These are phyloP conservation scores for Kwoniella shandongensis DNA, from an alignment of 768 basidiomycete genomes.

Conservation along the genomic window DNA sequence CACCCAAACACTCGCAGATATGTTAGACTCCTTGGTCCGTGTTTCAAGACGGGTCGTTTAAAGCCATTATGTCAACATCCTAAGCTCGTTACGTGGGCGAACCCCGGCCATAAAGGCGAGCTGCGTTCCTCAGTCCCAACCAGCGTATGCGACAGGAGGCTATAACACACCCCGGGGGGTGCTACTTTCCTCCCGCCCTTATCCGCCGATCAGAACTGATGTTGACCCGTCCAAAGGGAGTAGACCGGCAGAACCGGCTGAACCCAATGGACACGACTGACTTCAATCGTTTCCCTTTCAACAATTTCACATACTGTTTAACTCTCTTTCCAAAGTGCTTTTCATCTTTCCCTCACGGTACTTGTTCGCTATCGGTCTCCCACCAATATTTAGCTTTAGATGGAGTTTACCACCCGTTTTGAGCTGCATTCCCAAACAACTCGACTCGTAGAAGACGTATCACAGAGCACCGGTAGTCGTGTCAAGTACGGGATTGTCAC, in stretches of 20 bases:
- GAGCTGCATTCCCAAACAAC: slow-evolving; percentile 85
- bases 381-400: slow-evolving; percentile 81
- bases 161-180: slow-evolving; percentile 67
- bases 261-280: slow-evolving; percentile 64
- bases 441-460: slow-evolving; percentile 75
- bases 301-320: slow-evolving; percentile 79
- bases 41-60: slow-evolving; percentile 80
- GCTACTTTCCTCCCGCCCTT: slow-evolving; percentile 66
- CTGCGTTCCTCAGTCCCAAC: slow-evolving; percentile 66
- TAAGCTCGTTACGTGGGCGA: slow-evolving; percentile 62
- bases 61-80: slow-evolving; percentile 77
- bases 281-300: slow-evolving; percentile 75
- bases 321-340: slow-evolving; percentile 79
- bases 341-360: slow-evolving; percentile 81
- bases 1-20: slow-evolving; percentile 76
- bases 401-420: slow-evolving; percentile 79
- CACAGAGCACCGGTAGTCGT: slow-evolving; percentile 66
- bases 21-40: slow-evolving; percentile 85
- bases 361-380: slow-evolving; percentile 82
- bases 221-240: slow-evolving; percentile 65
- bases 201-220: slow-evolving; percentile 65
- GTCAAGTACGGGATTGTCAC: slow-evolving; percentile 60
- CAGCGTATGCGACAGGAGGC: slow-evolving; percentile 61
- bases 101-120: slow-evolving; percentile 61
- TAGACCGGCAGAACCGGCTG: slow-evolving; percentile 63